These are phyloP conservation scores for Blumeriella jaapii DNA, from an alignment of 2,329 filamentous ascomycete genomes.

Conservation along the genomic window DNA sequence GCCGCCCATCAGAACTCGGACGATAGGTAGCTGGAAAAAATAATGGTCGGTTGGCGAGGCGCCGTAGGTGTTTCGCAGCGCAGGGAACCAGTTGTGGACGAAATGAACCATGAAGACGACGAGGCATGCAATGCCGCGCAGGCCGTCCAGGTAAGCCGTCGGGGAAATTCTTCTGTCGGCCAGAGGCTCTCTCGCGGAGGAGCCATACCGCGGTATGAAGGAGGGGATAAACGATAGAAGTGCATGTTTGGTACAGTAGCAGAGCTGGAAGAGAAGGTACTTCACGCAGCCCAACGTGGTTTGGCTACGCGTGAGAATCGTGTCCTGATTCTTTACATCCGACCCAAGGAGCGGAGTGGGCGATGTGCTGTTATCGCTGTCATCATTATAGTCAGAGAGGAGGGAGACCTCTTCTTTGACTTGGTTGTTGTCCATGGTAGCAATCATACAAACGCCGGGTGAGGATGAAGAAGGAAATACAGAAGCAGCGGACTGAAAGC, in stretches of 20 bases:
- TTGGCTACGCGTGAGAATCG: neutral
- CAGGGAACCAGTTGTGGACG: conserved; percentile 9
- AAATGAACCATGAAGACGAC: conserved; percentile 14
- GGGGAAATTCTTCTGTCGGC: conserved; percentile 19
- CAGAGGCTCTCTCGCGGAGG: neutral
- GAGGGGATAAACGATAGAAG: neutral
- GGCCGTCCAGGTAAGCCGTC: conserved; percentile 36
- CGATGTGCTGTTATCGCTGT: neutral
- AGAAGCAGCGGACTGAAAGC: neutral
- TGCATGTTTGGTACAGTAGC: neutral
- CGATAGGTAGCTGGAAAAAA: conserved; percentile 32
- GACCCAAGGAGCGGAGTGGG: neutral
- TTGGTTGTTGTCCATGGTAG: neutral
- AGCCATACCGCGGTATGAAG: neutral
- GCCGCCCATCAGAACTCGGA: conserved; percentile 33
- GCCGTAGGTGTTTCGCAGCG: conserved; percentile 11
- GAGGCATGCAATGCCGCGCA: conserved; percentile 33
- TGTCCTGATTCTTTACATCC: neutral
- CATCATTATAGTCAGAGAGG: neutral
- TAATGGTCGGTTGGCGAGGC: conserved; percentile 23
- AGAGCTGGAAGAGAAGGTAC: neutral
- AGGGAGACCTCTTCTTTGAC: neutral
- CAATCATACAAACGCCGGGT: neutral
- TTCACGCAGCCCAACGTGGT: neutral
- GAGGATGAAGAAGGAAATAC: neutral